phyloP scores from a whole-genome alignment of 2,329 filamentous ascomycete genomes.

The Talaromyces marneffei region DNA sequence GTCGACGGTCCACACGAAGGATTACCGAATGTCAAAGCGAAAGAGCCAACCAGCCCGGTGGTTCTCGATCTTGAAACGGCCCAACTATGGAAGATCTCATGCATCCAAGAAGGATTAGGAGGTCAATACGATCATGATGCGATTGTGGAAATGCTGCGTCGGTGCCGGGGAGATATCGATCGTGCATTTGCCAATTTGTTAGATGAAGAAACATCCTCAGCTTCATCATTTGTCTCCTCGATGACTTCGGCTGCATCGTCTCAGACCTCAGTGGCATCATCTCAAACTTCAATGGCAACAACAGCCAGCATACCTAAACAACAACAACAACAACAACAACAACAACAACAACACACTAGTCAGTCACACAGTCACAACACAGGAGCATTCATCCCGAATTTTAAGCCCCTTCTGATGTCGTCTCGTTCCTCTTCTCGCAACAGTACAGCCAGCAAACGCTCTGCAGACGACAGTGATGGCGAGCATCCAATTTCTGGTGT shows the following conservation, averaged over 20 bases:
- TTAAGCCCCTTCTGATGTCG: slow-evolving; percentile 31
- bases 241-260: slow-evolving; percentile 9
- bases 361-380: background rate
- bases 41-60: slow-evolving; percentile 24
- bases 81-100: slow-evolving; percentile 52
- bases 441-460: slow-evolving; percentile 39
- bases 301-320: slow-evolving; percentile 9
- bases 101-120: slow-evolving; percentile 48
- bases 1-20: slow-evolving; percentile 55
- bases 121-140: slow-evolving; percentile 46
- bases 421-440: slow-evolving; percentile 39
- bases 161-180: slow-evolving; percentile 50
- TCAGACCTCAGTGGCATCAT: slow-evolving; percentile 9
- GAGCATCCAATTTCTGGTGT: slow-evolving; percentile 22
- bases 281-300: slow-evolving; percentile 7
- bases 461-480: slow-evolving; percentile 34
- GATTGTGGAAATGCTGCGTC: slow-evolving; percentile 49
- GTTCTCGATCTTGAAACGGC: slow-evolving; percentile 38
- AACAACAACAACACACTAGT: background rate
- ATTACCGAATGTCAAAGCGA: slow-evolving; percentile 42
- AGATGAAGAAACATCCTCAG: slow-evolving; percentile 37
- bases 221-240: slow-evolving; percentile 12
- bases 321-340: too few species aligned
- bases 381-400: background rate
- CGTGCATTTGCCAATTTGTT: slow-evolving; percentile 49